Conservation (phyloP, 2,329 filamentous ascomycete species). For the Diaporthe sp. region DNA sequence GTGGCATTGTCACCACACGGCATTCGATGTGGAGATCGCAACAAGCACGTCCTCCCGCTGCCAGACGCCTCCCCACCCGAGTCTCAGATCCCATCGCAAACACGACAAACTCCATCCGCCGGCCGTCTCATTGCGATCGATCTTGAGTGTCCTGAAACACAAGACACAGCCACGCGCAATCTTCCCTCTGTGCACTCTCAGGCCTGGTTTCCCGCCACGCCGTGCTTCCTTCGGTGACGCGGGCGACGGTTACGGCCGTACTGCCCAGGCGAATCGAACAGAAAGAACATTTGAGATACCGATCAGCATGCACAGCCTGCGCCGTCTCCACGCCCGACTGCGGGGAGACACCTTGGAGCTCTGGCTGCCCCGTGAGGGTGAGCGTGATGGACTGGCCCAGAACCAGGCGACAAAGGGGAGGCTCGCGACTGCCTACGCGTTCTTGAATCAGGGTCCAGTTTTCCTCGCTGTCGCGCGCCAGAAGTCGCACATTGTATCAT, state of each 20-base stretch:
- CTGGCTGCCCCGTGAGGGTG: too few relatives aligned
- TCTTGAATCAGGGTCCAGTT: neutral
- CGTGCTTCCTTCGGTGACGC: conserved; percentile 8
- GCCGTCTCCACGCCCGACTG: conserved; percentile 3
- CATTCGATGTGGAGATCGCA: neutral
- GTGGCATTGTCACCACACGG: neutral
- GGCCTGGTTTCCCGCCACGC: neutral
- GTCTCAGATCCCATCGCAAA: conserved; percentile 28
- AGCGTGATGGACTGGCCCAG: neutral
- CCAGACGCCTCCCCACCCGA: neutral
- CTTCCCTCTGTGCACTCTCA: neutral
- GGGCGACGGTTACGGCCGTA: neutral
- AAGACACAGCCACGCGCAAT: conserved; percentile 20
- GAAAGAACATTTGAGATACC: neutral
- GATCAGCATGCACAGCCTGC: conserved; percentile 24
- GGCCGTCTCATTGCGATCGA: conserved; percentile 4
- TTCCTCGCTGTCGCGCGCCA: neutral
- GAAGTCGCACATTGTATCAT: neutral
- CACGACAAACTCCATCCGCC: neutral
- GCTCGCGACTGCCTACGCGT: neutral
- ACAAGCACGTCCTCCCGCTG: neutral
- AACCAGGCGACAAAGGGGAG: neutral
- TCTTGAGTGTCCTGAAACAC: conserved; percentile 22
- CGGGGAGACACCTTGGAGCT: conserved; percentile 2
- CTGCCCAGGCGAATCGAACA: neutral